These are phyloP conservation scores for Lojkania enalia DNA, from an alignment of 2,329 filamentous ascomycete species.

Conservation along the genomic window DNA sequence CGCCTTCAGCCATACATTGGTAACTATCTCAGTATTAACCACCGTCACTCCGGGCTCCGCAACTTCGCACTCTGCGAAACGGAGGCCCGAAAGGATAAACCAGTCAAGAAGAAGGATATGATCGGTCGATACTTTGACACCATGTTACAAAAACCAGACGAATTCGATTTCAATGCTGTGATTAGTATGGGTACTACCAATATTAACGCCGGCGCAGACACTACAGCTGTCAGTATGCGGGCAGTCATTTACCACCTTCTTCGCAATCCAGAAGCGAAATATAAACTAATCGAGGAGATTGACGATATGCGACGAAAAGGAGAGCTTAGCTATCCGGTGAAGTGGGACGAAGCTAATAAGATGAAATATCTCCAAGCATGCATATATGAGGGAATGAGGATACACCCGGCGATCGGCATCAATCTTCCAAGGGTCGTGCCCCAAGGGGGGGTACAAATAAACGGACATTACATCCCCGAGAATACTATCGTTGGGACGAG, in stretches of 20 bases:
- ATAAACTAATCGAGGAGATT: conserved; percentile 22
- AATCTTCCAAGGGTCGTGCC: conserved; percentile 18
- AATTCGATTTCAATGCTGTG: conserved; percentile 43
- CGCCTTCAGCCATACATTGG: conserved; percentile 42
- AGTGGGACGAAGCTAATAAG: conserved; percentile 10
- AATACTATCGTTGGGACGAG: conserved; percentile 16
- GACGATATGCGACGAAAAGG: conserved; percentile 8
- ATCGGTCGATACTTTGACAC: conserved; percentile 43
- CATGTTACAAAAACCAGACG: conserved; percentile 39
- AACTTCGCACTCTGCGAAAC: conserved; percentile 29
- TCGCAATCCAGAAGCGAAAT: conserved; percentile 18
- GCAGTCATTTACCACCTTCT: conserved; percentile 28
- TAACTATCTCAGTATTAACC: conserved; percentile 40
- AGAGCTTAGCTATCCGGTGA: conserved; percentile 14
- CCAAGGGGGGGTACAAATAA: conserved; percentile 11
- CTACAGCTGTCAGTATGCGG: conserved; percentile 46
- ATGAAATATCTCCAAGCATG: conserved; percentile 23
- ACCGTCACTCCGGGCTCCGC: conserved; percentile 38
- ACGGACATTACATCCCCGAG: conserved; percentile 13
- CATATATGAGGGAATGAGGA: conserved; percentile 20
- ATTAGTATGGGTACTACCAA: conserved; percentile 41
- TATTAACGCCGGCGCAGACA: conserved; percentile 50
- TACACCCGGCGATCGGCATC: conserved; percentile 20
- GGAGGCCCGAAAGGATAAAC: conserved; percentile 27
- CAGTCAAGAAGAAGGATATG: conserved; percentile 42